Evolutionary conservation across 441 rosid genomes (phyloP), one percentile per base, ranked within the genome.

Genomic region (Populus hybrid): DNA sequence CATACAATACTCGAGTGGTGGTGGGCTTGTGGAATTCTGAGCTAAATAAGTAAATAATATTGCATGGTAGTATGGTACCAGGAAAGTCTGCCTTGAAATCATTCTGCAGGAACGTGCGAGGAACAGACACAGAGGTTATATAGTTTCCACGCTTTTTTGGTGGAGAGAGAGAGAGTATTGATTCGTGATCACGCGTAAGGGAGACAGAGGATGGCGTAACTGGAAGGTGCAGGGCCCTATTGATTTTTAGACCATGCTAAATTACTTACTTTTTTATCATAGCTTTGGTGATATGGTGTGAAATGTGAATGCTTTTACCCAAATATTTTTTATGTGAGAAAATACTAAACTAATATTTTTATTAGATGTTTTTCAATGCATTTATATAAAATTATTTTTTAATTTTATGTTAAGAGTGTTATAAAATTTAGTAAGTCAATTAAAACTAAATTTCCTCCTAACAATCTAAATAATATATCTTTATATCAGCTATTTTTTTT

Each of bases 101-200:
- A 86, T 81, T 24, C 32, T 26, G 75, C 57, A 40, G 80, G 79
- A 79, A 74, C 77, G 80, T 81, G 83, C 40, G 32, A 57, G 35
- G 65, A 24, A 21, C 38, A 10, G 54, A 34, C 4, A 42, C 50
- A 24, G 65, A 63, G 9, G 6, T 20, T 57, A 20, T 57, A 61
- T 21, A 0, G 28, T 61, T 21, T 9, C 66, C 66, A 23, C 0
- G 14, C 10, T 61, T 21, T n/a, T 21, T 3, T 3, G 28, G 66
- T 9, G 3, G 28, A 21, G 28, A 61, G 14, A 2, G 61, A 5
- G 61, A 0, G 65, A n/a, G 26, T 20, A 8, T 0, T 20, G 23
- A n/a, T 6, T 7, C 7, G 7, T 20, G 63, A 20, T 7, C 8
- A 57, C 63, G 63, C 63, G 63, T 18, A 2, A 38, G 42, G 42